Base-by-base conservation (phyloP, 2,329 filamentous ascomycete genomes). In the Pseudogymnoascus sp. region DNA sequence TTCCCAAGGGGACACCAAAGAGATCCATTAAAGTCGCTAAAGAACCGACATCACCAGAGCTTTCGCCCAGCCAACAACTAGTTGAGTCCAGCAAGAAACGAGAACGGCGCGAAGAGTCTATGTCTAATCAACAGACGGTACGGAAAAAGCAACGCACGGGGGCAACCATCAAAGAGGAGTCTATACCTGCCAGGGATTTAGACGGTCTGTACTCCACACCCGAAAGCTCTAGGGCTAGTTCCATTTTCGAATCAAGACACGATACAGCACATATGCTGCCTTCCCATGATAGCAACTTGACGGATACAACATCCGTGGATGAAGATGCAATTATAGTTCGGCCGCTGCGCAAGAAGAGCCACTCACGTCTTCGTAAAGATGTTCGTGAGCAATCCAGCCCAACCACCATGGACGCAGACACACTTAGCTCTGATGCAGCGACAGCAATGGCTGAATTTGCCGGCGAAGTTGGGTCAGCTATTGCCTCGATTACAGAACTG, bases 241-340 rank as follows among this genome's bases (percentile, higher is more conserved):
- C 58, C 18, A 12, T 60, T 57, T 60, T 50, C 57, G 58, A 50
- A 34, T 25, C 58, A 60, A 60, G 58, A 25, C 37, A 30, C 22
- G 43, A 20, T 60, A 16, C 38, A 12, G 3, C 37, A 14, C 38
- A 25, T 14, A 50, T 60, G n/a, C 20, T 32, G 8, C 20, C 28
- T 11, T 20, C 59, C 8, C 59, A 68, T 16, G 64, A 60, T 4
- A 65, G 67, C 28, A 66, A 60, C 7, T 63, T 63, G 22, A 72
- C 70, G 3, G 70, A 72, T 64, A 70, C 67, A 18, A 72, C 70
- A 20, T 72, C 70, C 34, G 69, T 70, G 14, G 70, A 72, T 57
- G 70, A 72, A 35, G 70, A 72, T 28, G 68, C 67, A 2, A 70
- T 71, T 58, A 61, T 70, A 20, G 69, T 71, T 35, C 57, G 66